phyloP scores from a whole-genome alignment of 495 filamentous ascomycete species.

The Sabuloglossum arenarium region DNA sequence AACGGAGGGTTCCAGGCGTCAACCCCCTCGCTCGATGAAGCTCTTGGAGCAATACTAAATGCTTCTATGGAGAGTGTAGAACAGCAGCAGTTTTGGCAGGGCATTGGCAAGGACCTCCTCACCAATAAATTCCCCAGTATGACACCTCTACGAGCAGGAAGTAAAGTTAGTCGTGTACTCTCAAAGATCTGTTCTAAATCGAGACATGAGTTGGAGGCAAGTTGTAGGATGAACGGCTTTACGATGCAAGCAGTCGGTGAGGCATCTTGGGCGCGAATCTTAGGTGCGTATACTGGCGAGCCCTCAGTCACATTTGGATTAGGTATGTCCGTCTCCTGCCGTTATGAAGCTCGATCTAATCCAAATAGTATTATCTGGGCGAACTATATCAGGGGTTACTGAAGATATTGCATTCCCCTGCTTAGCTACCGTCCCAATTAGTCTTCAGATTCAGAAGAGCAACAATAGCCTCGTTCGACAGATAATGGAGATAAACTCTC shows the following conservation, averaged over 20 bases:
- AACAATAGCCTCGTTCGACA: slow-evolving; percentile 32
- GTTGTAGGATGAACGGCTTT: slow-evolving; percentile 30
- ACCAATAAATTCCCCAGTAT: slow-evolving; percentile 47
- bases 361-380: slow-evolving; percentile 34
- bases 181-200: slow-evolving; percentile 20
- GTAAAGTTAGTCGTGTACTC: slow-evolving; percentile 17
- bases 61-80: slow-evolving; percentile 16
- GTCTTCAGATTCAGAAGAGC: slow-evolving; percentile 24
- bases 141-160: slow-evolving; percentile 31
- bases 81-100: slow-evolving; percentile 38
- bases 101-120: slow-evolving; percentile 26
- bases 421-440: slow-evolving; percentile 49
- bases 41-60: slow-evolving; percentile 31
- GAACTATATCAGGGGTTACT: slow-evolving; percentile 30
- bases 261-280: slow-evolving; percentile 49
- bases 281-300: slow-evolving; percentile 55
- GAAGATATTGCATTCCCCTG: slow-evolving; percentile 43
- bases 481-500: slow-evolving; percentile 39
- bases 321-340: neutral
- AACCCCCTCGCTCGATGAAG: slow-evolving; percentile 10
- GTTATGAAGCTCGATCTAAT: neutral
- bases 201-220: slow-evolving; percentile 25
- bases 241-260: slow-evolving; percentile 51
- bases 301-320: slow-evolving; percentile 39
- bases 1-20: slow-evolving; percentile 9